Evolutionary conservation across 1,284 basidiomycete genomes (phyloP).

Genomic region (Earliella scabrosa): DNA sequence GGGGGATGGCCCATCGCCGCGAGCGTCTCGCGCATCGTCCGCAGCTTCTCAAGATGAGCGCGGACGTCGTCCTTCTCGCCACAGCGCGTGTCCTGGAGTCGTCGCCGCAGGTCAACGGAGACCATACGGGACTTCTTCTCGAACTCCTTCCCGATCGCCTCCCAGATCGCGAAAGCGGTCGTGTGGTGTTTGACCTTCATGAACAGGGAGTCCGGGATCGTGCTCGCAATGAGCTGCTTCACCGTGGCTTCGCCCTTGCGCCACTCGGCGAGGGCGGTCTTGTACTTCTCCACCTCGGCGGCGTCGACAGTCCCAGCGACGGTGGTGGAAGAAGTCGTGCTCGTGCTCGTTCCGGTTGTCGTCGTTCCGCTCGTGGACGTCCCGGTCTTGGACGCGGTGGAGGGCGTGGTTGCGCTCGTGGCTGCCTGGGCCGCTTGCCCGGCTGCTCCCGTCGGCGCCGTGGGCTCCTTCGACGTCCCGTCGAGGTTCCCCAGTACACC

Average conservation of each 20-base stretch:
- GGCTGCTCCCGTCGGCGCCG: neutral
- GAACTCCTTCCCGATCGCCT: slow-evolving; percentile 12
- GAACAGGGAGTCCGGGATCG: slow-evolving; percentile 17
- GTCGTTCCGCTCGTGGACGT: no score
- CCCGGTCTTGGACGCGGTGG: no score
- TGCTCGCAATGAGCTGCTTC: slow-evolving; percentile 18
- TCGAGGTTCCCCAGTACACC: slow-evolving; percentile 7
- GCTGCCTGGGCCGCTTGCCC: neutral
- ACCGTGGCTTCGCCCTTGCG: slow-evolving; percentile 14
- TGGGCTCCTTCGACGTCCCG: slow-evolving; percentile 4
- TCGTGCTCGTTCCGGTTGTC: no score
- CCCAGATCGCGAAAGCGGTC: slow-evolving; percentile 19
- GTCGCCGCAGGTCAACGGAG: slow-evolving; percentile 22
- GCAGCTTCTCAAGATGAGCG: slow-evolving; percentile 24
- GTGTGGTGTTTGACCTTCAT: slow-evolving; percentile 10
- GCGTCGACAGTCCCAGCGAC: no score
- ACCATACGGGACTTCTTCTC: slow-evolving; percentile 23
- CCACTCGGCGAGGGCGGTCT: slow-evolving; percentile 6
- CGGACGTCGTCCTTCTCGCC: slow-evolving; percentile 23
- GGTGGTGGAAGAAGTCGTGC: no score
- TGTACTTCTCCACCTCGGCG: neutral
- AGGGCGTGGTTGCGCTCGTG: neutral
- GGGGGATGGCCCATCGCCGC: slow-evolving; percentile 28
- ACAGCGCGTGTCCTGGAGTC: slow-evolving; percentile 23
- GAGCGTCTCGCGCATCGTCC: slow-evolving; percentile 23